These are phyloP conservation scores for Stachybotrys elegans DNA, from an alignment of 2,329 filamentous ascomycete species.

Conservation along the genomic window DNA sequence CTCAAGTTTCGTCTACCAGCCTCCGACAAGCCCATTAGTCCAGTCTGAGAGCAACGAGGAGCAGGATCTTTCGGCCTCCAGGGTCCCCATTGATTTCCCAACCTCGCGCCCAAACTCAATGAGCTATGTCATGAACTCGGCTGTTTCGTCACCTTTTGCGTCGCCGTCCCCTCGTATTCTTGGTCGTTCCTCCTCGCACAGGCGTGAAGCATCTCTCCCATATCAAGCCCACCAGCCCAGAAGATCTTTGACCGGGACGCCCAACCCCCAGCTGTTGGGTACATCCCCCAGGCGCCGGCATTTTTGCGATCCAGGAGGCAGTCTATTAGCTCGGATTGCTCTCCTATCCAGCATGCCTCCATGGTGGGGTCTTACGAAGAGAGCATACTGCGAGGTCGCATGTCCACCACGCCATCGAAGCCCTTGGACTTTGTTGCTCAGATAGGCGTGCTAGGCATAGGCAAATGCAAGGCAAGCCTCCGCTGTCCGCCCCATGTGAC, in stretches of 20 bases:
- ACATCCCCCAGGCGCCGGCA: slow-evolving; percentile 44
- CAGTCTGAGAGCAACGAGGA: slow-evolving; percentile 84
- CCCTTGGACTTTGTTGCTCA: slow-evolving; percentile 91
- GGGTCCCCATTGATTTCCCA: slow-evolving; percentile 47
- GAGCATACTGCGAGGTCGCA: slow-evolving; percentile 87
- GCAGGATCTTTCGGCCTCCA: slow-evolving; percentile 48
- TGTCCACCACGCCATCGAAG: slow-evolving; percentile 93
- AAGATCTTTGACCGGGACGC: slow-evolving; percentile 63
- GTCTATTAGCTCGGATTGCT: slow-evolving; percentile 69
- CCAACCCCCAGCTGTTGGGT: slow-evolving; percentile 30
- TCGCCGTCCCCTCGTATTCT: slow-evolving; percentile 30
- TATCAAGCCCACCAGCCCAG: slow-evolving; percentile 78
- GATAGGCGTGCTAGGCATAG: slow-evolving; percentile 86
- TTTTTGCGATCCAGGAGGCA: slow-evolving; percentile 55
- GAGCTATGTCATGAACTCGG: slow-evolving; percentile 60
- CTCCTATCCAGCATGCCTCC: slow-evolving; percentile 79
- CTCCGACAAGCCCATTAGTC: slow-evolving; percentile 87
- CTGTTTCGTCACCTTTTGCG: slow-evolving; percentile 35
- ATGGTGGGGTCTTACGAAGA: slow-evolving; percentile 99
- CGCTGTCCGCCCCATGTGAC: slow-evolving; percentile 87
- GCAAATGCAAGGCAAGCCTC: slow-evolving; percentile 80
- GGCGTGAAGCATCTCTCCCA: slow-evolving; percentile 56
- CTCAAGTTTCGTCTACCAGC: slow-evolving; percentile 76
- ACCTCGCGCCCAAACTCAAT: too few relatives aligned
- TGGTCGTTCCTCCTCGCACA: slow-evolving; percentile 28